Conservation (phyloP, 768 basidiomycete genomes). For the Basidioascus undulatus region DNA sequence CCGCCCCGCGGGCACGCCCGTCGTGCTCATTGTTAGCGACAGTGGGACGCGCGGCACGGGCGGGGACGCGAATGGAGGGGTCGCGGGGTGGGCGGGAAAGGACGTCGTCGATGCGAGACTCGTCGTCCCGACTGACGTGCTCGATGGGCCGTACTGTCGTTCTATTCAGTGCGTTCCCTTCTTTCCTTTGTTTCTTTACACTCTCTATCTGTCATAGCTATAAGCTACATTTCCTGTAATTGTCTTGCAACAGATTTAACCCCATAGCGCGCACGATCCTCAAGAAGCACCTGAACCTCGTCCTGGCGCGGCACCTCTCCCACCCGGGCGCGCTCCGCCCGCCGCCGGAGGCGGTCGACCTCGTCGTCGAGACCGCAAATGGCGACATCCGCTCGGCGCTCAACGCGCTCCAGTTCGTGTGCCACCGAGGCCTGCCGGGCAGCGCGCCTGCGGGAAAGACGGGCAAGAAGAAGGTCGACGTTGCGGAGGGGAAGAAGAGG, state of each 20-base stretch:
- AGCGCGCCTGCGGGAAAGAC: slow-evolving; percentile 10
- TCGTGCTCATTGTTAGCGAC: slow-evolving; percentile 66
- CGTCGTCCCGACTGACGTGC: slow-evolving; percentile 42
- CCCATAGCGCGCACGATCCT: slow-evolving; percentile 73
- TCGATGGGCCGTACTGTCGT: slow-evolving; percentile 50
- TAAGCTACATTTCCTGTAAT: neutral
- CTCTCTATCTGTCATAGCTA: slow-evolving; percentile 1
- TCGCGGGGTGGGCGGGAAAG: slow-evolving; percentile 22
- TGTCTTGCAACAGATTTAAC: slow-evolving; percentile 40
- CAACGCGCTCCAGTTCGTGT: slow-evolving; percentile 78
- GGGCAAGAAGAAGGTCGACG: slow-evolving; percentile 9
- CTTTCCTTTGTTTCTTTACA: neutral
- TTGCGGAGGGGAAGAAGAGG: slow-evolving; percentile 15
- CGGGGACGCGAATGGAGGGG: slow-evolving; percentile 24
- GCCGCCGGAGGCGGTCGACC: slow-evolving; percentile 42
- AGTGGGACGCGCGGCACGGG: slow-evolving; percentile 50
- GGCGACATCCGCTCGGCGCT: slow-evolving; percentile 86
- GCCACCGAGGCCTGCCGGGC: slow-evolving; percentile 17
- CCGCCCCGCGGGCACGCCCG: slow-evolving; percentile 24
- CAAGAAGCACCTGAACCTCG: slow-evolving; percentile 43
- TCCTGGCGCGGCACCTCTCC: slow-evolving; percentile 5
- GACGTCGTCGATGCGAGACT: slow-evolving; percentile 41
- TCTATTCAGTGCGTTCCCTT: slow-evolving; percentile 38
- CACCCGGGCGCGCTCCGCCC: slow-evolving; percentile 16
- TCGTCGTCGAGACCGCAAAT: slow-evolving; percentile 51